Conservation (phyloP, 2,329 filamentous ascomycete species). For the Ciborinia camelliae region DNA sequence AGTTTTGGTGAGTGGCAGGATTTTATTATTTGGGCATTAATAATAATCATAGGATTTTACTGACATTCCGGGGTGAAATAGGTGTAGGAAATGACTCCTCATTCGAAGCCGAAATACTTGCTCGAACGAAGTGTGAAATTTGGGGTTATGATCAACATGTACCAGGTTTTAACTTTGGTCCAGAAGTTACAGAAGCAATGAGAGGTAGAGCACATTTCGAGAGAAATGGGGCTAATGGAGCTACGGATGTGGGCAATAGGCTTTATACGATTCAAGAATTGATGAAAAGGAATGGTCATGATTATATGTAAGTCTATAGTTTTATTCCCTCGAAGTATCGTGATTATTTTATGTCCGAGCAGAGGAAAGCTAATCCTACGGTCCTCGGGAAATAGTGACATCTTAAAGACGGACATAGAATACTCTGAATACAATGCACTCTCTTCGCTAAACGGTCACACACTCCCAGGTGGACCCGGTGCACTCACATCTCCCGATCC, state of each 20-base stretch:
- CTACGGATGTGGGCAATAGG: conserved; percentile 29
- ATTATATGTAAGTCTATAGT: conserved; percentile 31
- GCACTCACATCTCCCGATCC: conserved; percentile 11
- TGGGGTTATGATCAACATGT: conserved; percentile 43
- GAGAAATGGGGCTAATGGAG: conserved; percentile 36
- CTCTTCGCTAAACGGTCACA: conserved; percentile 28
- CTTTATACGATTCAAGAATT: conserved; percentile 40
- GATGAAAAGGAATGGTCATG: conserved; percentile 41
- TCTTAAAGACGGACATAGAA: conserved; percentile 43
- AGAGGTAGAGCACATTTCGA: conserved; percentile 37
- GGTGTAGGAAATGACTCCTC: conserved; percentile 17
- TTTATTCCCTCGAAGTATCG: no score
- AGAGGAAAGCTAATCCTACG: neutral
- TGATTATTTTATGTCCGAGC: no score
- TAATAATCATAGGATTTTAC: no score
- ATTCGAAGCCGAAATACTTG: conserved; percentile 39
- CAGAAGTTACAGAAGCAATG: conserved; percentile 30
- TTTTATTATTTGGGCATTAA: neutral
- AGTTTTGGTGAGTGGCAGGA: conserved; percentile 15
- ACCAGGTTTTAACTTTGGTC: conserved; percentile 33
- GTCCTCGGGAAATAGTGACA: conserved; percentile 33
- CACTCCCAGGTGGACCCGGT: conserved; percentile 8
- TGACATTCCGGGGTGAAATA: neutral
- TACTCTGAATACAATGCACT: conserved; percentile 39
- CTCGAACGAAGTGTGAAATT: conserved; percentile 40